These are phyloP conservation scores for Tephrocybe sp. DNA, from an alignment of 768 basidiomycete genomes.

Conservation along the genomic window DNA sequence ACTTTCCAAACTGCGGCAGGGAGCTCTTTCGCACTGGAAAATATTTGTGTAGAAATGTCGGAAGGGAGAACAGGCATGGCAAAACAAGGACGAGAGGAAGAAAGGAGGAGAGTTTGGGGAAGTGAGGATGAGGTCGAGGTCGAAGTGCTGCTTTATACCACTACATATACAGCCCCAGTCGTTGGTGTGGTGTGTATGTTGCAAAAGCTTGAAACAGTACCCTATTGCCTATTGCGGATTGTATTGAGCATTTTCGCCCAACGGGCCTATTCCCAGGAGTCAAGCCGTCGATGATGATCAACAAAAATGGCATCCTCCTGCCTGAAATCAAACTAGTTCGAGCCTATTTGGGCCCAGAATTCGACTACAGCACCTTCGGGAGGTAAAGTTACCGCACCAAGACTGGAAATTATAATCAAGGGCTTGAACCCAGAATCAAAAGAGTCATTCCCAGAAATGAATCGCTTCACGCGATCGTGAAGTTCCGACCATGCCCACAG, in stretches of 20 bases:
- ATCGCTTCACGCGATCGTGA: not conserved
- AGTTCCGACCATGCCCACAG: not conserved
- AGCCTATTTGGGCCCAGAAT: not conserved
- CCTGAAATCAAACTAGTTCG: not conserved
- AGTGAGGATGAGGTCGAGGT: no score
- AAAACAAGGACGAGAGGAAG: not conserved
- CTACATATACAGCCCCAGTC: slow-evolving; percentile 4
- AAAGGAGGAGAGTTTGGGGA: not conserved
- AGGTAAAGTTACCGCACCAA: not conserved
- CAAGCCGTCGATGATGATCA: not conserved
- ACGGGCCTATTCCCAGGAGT: not conserved
- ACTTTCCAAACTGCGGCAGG: slow-evolving; percentile 35
- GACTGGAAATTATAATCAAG: not conserved
- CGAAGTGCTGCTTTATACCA: no score
- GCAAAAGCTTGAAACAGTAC: slow-evolving; percentile 4
- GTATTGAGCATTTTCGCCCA: not conserved
- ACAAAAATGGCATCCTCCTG: not conserved
- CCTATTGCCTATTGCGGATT: not conserved
- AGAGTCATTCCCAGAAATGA: not conserved
- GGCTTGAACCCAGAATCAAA: not conserved
- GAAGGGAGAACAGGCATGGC: slow-evolving; percentile 15
- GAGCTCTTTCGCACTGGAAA: slow-evolving; percentile 31
- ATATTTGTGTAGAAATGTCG: slow-evolving; percentile 12
- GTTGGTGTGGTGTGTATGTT: slow-evolving; percentile 3
- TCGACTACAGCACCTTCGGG: not conserved